phyloP scores from a whole-genome alignment of 2,329 filamentous ascomycete genomes.

The Graphiopsis chlorocephala region DNA sequence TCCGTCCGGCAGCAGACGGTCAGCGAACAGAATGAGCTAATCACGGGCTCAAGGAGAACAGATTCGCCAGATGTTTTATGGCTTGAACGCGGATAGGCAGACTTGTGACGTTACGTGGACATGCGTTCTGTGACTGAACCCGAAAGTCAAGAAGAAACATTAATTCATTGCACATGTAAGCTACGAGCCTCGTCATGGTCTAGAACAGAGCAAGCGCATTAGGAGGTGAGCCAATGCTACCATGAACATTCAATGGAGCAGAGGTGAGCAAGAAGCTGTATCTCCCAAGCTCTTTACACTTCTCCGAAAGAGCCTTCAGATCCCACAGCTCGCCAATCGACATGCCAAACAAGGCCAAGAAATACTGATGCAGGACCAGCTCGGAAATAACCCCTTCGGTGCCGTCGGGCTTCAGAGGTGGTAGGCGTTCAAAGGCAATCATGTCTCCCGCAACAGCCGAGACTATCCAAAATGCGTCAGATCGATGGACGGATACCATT shows the following conservation, averaged over 20 bases:
- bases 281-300: conserved; percentile 37
- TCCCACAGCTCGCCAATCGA: conserved; percentile 48
- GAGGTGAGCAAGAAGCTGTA: conserved; percentile 47
- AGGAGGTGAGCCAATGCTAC: conserved; percentile 34
- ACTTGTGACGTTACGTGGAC: neutral
- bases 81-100: neutral
- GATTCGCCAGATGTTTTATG: neutral
- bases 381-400: conserved; percentile 24
- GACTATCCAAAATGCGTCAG: conserved; percentile 29
- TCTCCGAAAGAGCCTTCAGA: conserved; percentile 40
- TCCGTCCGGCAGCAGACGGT: neutral
- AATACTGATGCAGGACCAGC: conserved; percentile 40
- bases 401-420: conserved; percentile 28
- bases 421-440: conserved; percentile 50
- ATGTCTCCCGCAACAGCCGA: conserved; percentile 57
- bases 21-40: neutral
- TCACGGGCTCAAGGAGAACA: neutral
- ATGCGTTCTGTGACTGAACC: neutral
- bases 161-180: neutral
- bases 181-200: neutral
- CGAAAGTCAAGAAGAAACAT: neutral
- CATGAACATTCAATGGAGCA: conserved; percentile 43
- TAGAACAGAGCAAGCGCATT: conserved; percentile 36
- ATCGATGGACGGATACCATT: neutral
- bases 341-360: conserved; percentile 43